Percentiles rank a stretch among this genome's conserved stretches.
Evolutionary conservation across 805 yeast species (phyloP).

Genomic region (Kurtzmaniella fragi): DNA sequence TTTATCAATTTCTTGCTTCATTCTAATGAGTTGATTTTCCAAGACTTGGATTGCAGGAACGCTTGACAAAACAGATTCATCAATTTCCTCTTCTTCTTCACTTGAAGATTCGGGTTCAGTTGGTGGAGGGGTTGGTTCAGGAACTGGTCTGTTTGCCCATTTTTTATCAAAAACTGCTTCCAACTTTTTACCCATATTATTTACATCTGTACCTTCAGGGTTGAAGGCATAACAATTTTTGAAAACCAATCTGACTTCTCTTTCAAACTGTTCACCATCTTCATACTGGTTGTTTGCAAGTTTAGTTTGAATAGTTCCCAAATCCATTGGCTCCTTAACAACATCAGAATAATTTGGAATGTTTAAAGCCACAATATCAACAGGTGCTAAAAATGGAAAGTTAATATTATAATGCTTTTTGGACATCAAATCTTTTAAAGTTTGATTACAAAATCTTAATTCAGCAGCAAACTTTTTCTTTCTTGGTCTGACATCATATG

Average conservation of each 20-base stretch:
- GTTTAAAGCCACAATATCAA: constrained; percentile 89
- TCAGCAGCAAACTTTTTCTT: constrained; percentile 90
- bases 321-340: constrained; percentile 92
- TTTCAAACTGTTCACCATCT: constrained; percentile 81
- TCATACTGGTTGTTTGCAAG: constrained; percentile 83
- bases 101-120: constrained; percentile 32
- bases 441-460: constrained; percentile 76
- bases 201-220: constrained; percentile 96
- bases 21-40: constrained; percentile 79
- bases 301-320: constrained; percentile 77
- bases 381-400: constrained; percentile 90
- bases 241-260: constrained; percentile 78
- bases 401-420: constrained; percentile 82
- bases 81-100: constrained; percentile 47
- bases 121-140: constrained; percentile 63
- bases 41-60: constrained; percentile 88
- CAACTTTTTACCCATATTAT: constrained; percentile 88
- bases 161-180: constrained; percentile 81
- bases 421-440: constrained; percentile 73
- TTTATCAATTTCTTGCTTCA: constrained; percentile 79
- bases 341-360: constrained; percentile 86
- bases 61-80: constrained; percentile 49
- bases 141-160: constrained; percentile 68
- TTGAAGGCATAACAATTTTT: constrained; percentile 87
- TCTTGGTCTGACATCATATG: constrained; percentile 85